These are phyloP conservation scores for Tylopilus vinaceipallidus DNA, from an alignment of 768 basidiomycete species.

Conservation along the genomic window DNA sequence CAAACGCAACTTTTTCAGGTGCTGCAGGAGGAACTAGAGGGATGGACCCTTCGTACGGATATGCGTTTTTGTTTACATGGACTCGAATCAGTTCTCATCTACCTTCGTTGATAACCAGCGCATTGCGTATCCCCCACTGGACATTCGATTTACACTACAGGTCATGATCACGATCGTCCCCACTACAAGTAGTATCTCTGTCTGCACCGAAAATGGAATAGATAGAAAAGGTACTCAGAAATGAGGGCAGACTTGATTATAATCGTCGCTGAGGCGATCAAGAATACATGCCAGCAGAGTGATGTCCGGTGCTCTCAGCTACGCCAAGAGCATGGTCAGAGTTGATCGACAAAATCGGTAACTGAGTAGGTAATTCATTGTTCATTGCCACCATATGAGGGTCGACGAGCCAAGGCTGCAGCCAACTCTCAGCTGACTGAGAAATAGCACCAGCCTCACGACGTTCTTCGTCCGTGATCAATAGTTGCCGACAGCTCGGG, in stretches of 20 bases:
- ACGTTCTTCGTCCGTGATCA: slow-evolving; percentile 32
- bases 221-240: slow-evolving; percentile 24
- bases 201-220: slow-evolving; percentile 23
- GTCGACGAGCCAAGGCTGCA: slow-evolving; percentile 24
- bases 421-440: slow-evolving; percentile 14
- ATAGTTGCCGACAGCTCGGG: slow-evolving; percentile 57
- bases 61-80: slow-evolving; percentile 23
- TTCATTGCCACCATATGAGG: slow-evolving; percentile 19
- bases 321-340: slow-evolving; percentile 13
- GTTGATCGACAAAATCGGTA: slow-evolving; percentile 20
- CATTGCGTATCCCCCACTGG: slow-evolving; percentile 14
- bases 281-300: slow-evolving; percentile 60
- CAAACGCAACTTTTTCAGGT: slow-evolving; percentile 79
- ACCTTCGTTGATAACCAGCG: slow-evolving; percentile 29
- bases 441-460: slow-evolving; percentile 5
- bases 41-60: slow-evolving; percentile 2
- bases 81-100: slow-evolving; percentile 30
- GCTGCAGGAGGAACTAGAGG: slow-evolving; percentile 68
- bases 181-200: slow-evolving; percentile 18
- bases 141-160: slow-evolving; percentile 27
- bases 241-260: slow-evolving; percentile 15
- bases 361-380: slow-evolving; percentile 3
- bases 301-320: slow-evolving; percentile 25
- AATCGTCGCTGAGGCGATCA: slow-evolving; percentile 24
- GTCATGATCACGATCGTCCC: slow-evolving; percentile 14